Evolutionary conservation across 345 rosid genomes (phyloP), one percentile per base, ranked within the genome.

Genomic region (Populus ilicifolia): DNA sequence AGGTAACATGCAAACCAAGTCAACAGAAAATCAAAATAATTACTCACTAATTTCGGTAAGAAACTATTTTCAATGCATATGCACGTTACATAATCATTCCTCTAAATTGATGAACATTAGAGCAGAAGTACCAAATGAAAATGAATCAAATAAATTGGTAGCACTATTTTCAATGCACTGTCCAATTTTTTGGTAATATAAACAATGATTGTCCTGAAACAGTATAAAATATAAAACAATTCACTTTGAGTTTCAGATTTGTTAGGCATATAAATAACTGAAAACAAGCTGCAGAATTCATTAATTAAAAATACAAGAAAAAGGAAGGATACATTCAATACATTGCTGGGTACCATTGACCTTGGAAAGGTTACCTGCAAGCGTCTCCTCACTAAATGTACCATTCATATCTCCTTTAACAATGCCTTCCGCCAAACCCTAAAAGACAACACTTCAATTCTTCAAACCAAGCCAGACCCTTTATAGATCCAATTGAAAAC

Each of bases 281-380:
- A 62, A 70, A 8, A 43, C 5, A 63, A 46, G 21, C 3, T 13
- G 16, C 29, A 18, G 64, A 59, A 59, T 59, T 59, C 29, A 59
- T 59, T 59, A 23, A 59, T 59, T 59, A 2, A 29, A 54, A 0
- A 54, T 56, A 78, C 14, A 68, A n/a, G 8, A 46, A 48, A 43
- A 72, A 69, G 76, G 75, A 80, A 88, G 88, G 90, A 89, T 96
- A 96, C 99, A 93, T 89, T 96, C 98, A 80, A 96, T 96, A 43
- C 97, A 91, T 77, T 93, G 98, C 69, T 96, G 98, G 59, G 97
- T 92, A 91, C 97, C 87, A 84, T 93, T 92, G 89, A 93, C 97
- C 95, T 96, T 92, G 29, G 97, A 89, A 72, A 96, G 99, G 91
- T 93, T 93, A 76, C 93, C 99, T 72, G 92, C 92, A 68, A 96